Conservation (phyloP, 1,139 yeast species). For the Yamadazyma diddensiae region DNA sequence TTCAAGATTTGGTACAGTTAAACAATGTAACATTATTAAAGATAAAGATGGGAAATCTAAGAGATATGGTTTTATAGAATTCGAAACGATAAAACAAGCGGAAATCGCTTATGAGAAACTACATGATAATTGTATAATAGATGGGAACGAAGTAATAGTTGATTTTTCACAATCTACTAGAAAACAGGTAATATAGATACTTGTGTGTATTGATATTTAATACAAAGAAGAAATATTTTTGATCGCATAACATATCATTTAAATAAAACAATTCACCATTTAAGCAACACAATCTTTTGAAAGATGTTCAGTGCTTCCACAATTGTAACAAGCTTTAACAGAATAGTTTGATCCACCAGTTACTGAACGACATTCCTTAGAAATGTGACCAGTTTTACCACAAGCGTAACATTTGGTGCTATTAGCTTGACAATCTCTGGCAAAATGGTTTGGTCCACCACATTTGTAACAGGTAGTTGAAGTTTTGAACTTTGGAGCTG, state of each 20-base stretch:
- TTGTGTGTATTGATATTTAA: constrained; percentile 2
- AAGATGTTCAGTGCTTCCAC: constrained; percentile 36
- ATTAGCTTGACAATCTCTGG: constrained; percentile 83
- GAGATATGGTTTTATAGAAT: constrained; percentile 65
- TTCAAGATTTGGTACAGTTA: constrained; percentile 55
- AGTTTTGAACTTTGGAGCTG: constrained; percentile 5
- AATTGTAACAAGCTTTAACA: constrained; percentile 49
- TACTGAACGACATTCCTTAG: constrained; percentile 70
- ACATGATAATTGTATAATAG: constrained; percentile 56
- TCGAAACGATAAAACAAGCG: constrained; percentile 43
- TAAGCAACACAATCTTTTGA: constrained; percentile 33
- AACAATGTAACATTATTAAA: constrained; percentile 49
- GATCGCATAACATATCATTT: no score
- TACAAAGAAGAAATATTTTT: constrained; percentile 7
- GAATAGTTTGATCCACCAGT: constrained; percentile 36
- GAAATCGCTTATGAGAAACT: constrained; percentile 60
- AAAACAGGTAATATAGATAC: constrained; percentile 8
- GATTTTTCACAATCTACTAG: constrained; percentile 62
- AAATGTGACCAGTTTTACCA: constrained; percentile 85
- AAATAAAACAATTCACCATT: constrained; percentile 3
- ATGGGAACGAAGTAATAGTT: constrained; percentile 61
- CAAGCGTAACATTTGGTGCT: constrained; percentile 84
- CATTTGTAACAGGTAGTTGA: constrained; percentile 80
- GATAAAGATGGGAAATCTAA: constrained; percentile 45
- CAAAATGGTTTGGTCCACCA: constrained; percentile 92